Evolutionary conservation across 306 rosid species (phyloP).

Genomic region (Vicia sativa): DNA sequence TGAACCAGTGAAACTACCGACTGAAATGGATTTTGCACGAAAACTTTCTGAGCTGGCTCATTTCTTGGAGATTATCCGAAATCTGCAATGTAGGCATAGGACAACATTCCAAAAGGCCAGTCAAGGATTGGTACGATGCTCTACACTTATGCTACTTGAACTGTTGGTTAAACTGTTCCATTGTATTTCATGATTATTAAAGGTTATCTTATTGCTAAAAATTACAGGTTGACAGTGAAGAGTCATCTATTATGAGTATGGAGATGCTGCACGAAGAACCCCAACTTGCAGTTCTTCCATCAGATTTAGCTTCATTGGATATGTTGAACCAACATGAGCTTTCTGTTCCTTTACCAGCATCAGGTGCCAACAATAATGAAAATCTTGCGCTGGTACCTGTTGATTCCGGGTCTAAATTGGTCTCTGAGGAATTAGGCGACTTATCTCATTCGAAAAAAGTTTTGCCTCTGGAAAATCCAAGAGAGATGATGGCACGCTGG

Average conservation of each 20-base stretch:
- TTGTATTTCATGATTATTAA: constrained; percentile 23
- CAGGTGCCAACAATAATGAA: constrained; percentile 45
- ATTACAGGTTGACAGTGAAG: constrained; percentile 65
- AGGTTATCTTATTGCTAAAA: constrained; percentile 36
- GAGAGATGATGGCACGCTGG: constrained; percentile 97
- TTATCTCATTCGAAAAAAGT: constrained; percentile 55
- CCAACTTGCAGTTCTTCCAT: constrained; percentile 52
- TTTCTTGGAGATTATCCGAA: constrained; percentile 89
- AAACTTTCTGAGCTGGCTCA: constrained; percentile 86
- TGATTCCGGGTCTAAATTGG: constrained; percentile 52
- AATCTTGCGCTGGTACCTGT: constrained; percentile 63
- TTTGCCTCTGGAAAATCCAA: constrained; percentile 76
- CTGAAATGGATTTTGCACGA: constrained; percentile 56
- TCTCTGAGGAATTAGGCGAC: constrained; percentile 56
- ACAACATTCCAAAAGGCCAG: constrained; percentile 72
- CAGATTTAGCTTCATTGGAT: constrained; percentile 53
- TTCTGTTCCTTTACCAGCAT: constrained; percentile 52
- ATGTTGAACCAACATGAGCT: constrained; percentile 56
- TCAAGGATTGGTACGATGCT: constrained; percentile 68
- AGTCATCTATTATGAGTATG: constrained; percentile 43
- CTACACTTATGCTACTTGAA: constrained; percentile 30
- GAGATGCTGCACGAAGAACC: constrained; percentile 62
- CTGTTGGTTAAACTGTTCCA: constrained; percentile 23
- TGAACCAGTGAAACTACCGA: constrained; percentile 49
- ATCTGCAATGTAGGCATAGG: constrained; percentile 72